Percentiles rank a stretch among this genome's conserved stretches.
These are phyloP conservation scores for Candida tibetensis DNA, from an alignment of 805 yeast species.

Conservation along the genomic window DNA sequence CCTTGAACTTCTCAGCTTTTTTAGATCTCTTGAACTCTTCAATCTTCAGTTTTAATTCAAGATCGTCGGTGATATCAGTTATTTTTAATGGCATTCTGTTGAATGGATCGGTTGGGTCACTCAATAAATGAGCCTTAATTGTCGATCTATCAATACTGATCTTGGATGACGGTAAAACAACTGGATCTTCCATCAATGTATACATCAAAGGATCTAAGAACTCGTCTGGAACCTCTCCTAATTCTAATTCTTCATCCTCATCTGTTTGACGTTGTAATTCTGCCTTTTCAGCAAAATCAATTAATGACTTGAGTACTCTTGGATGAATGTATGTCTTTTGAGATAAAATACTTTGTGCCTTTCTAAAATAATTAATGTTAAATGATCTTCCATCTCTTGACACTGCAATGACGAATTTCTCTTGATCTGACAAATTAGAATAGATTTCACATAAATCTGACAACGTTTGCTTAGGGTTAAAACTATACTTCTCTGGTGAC, in stretches of 20 bases:
- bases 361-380: constrained; percentile 57
- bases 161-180: constrained; percentile 83
- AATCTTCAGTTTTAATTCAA: constrained; percentile 62
- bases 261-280: constrained; percentile 57
- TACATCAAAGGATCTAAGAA: constrained; percentile 96
- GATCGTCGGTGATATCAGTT: constrained; percentile 83
- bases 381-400: constrained; percentile 93
- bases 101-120: constrained; percentile 96
- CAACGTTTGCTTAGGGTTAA: constrained; percentile 74
- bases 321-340: constrained; percentile 49
- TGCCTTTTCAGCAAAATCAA: constrained; percentile 62
- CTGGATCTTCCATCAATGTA: constrained; percentile 95
- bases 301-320: constrained; percentile 49
- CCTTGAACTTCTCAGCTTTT: constrained; percentile 22
- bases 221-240: constrained; percentile 95
- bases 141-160: constrained; percentile 87
- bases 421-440: constrained; percentile 63
- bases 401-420: constrained; percentile 71
- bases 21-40: constrained; percentile 52
- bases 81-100: constrained; percentile 86
- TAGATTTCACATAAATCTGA: constrained; percentile 71
- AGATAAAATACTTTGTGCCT: constrained; percentile 67
- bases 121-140: constrained; percentile 86
- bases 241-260: constrained; percentile 80
- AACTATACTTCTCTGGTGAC: constrained; percentile 77